phyloP scores from a whole-genome alignment of 495 filamentous ascomycete species.

The Lophiotrema nucula region DNA sequence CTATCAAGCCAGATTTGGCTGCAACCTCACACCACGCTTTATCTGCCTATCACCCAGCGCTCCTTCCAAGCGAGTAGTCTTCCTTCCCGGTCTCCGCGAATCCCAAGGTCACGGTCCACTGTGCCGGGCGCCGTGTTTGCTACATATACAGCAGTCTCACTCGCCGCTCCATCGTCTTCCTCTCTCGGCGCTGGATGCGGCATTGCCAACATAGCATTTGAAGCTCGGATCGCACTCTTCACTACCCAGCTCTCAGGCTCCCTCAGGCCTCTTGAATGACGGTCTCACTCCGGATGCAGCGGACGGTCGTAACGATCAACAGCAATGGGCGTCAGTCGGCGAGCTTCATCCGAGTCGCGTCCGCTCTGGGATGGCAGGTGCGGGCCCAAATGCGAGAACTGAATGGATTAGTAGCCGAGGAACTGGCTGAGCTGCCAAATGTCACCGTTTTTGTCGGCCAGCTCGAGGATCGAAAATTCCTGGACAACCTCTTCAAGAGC shows the following conservation, averaged over 20 bases:
- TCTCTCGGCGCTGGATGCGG: constrained; percentile 12
- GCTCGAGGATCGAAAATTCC: constrained; percentile 69
- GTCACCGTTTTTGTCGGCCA: constrained; percentile 80
- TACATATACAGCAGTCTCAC: constrained; percentile 1
- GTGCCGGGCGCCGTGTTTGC: constrained; percentile 7
- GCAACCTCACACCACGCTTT: constrained; percentile 22
- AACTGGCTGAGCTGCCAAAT: constrained; percentile 76
- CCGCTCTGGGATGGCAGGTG: constrained; percentile 86
- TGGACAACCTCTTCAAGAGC: constrained; percentile 75
- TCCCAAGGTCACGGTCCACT: background rate
- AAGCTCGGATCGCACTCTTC: too few relatives aligned
- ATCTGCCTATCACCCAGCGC: constrained; percentile 24
- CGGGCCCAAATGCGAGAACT: constrained; percentile 83
- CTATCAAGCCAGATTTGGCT: constrained; percentile 3
- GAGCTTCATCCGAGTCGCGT: constrained; percentile 86
- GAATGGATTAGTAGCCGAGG: constrained; percentile 76
- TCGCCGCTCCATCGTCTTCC: constrained; percentile 1
- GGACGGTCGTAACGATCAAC: constrained; percentile 87
- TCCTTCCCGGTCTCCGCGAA: background rate
- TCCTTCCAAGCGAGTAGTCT: background rate
- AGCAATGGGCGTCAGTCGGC: constrained; percentile 89
- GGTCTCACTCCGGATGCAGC: constrained; percentile 43
- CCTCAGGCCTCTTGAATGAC: too few relatives aligned
- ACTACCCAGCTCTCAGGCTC: background rate
- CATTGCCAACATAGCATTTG: background rate